Evolutionary conservation across 2,329 filamentous ascomycete genomes (phyloP).

Genomic region (Ustulina deusta): DNA sequence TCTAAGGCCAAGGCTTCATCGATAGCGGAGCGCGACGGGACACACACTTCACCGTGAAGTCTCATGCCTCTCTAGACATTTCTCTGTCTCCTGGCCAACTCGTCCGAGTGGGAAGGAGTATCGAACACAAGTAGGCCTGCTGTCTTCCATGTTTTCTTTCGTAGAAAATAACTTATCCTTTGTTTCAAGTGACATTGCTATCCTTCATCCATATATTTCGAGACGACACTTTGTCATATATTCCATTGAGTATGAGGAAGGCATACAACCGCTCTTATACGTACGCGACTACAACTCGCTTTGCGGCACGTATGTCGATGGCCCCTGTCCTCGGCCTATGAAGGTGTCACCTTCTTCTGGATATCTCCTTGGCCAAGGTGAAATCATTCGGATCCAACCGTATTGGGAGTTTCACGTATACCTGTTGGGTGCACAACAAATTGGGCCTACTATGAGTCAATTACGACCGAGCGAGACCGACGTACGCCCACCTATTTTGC

Average conservation of each 20-base stretch:
- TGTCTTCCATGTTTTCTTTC: background rate
- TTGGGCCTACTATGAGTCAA: constrained; percentile 38
- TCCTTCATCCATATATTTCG: constrained; percentile 60
- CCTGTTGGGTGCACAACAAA: constrained; percentile 41
- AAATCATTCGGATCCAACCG: constrained; percentile 58
- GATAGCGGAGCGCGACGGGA: background rate
- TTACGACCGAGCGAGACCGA: constrained; percentile 53
- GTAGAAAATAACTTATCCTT: constrained; percentile 2
- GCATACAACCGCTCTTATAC: constrained; percentile 59
- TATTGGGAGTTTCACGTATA: constrained; percentile 54
- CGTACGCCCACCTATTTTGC: constrained; percentile 44
- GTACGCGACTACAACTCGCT: constrained; percentile 67
- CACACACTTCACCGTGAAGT: background rate
- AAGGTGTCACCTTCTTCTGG: constrained; percentile 54
- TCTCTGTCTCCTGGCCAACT: constrained; percentile 33
- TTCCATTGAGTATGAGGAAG: constrained; percentile 62
- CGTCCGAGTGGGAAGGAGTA: constrained; percentile 39
- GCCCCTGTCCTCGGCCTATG: constrained; percentile 56
- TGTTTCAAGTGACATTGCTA: constrained; percentile 53
- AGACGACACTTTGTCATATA: constrained; percentile 68
- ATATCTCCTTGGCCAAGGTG: constrained; percentile 63
- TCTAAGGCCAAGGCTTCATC: constrained; percentile 28
- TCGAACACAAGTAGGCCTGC: constrained; percentile 40
- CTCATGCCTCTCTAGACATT: constrained; percentile 36
- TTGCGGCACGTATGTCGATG: constrained; percentile 67